Percentiles rank a stretch among this genome's conserved stretches.
These are phyloP conservation scores for Ceriops decandra DNA, from an alignment of 345 rosid species.

Conservation along the genomic window DNA sequence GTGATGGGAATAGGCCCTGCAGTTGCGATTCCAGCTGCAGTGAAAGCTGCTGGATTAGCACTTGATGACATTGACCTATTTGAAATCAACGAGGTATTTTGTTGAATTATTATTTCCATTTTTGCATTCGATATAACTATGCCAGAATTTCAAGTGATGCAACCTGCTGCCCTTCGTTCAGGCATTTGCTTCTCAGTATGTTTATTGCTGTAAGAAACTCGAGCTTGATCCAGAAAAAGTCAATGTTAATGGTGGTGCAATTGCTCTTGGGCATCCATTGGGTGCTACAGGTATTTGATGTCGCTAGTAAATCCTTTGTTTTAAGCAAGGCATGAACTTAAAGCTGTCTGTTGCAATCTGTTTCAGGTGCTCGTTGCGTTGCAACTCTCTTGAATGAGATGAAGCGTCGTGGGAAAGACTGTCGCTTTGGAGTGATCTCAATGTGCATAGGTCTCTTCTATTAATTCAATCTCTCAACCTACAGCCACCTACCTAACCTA, in stretches of 20 bases:
- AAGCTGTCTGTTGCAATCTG: conserved; percentile 7
- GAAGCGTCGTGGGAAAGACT: conserved; percentile 86
- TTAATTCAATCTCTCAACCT: conserved; percentile 7
- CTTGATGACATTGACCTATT: conserved; percentile 67
- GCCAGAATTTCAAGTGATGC: background rate
- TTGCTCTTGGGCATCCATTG: conserved; percentile 94
- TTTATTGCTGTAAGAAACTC: conserved; percentile 75
- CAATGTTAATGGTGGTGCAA: conserved; percentile 94
- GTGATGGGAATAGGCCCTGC: conserved; percentile 97
- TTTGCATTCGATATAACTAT: too few relatives aligned
- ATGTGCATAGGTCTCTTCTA: conserved; percentile 80
- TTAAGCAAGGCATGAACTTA: background rate
- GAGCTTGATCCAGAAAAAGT: conserved; percentile 68
- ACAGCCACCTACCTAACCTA: background rate
- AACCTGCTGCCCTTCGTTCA: conserved; percentile 23
- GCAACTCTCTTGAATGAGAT: conserved; percentile 81
- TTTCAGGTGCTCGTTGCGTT: conserved; percentile 80
- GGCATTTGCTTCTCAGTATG: conserved; percentile 98
- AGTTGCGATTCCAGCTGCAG: conserved; percentile 88
- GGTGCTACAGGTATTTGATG: conserved; percentile 79
- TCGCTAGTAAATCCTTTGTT: too few relatives aligned
- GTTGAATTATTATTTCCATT: too few relatives aligned
- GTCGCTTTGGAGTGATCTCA: conserved; percentile 79
- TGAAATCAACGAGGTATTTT: conserved; percentile 85
- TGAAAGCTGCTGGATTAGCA: conserved; percentile 69